Conservation (phyloP, 2,329 filamentous ascomycete genomes). For the Byssochlamys sp. region DNA sequence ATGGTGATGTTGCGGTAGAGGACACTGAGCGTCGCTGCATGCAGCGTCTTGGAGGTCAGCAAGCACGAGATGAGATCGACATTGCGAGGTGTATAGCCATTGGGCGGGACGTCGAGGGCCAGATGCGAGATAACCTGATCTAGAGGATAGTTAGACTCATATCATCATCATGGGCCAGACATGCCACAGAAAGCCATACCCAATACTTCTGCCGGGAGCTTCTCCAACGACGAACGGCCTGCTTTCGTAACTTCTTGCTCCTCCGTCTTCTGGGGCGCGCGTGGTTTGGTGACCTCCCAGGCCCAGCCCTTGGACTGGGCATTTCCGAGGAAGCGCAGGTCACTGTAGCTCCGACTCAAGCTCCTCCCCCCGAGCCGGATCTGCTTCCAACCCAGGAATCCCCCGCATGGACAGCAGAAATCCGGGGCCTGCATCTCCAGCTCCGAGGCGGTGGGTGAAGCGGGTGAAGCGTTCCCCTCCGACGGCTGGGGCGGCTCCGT, state of each 20-base stretch:
- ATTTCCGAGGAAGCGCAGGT: conserved; percentile 27
- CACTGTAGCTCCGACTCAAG: conserved; percentile 36
- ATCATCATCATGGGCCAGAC: conserved; percentile 2
- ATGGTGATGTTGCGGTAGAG: conserved; percentile 73
- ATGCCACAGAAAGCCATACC: conserved; percentile 43
- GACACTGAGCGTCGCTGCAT: conserved; percentile 62
- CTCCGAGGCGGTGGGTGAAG: conserved; percentile 12
- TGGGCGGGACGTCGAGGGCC: conserved; percentile 63
- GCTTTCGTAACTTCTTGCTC: conserved; percentile 13
- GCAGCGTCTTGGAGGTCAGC: conserved; percentile 63
- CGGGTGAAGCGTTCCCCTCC: conserved; percentile 14
- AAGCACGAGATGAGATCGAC: conserved; percentile 67
- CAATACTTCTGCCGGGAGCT: conserved; percentile 59
- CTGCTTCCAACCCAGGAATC: conserved; percentile 37
- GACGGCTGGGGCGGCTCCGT: conserved; percentile 23
- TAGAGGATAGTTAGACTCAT: conserved; percentile 22
- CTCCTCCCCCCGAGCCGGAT: conserved; percentile 35
- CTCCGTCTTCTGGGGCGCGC: conserved; percentile 13
- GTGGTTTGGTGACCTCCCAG: conserved; percentile 27
- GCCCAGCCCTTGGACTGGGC: conserved; percentile 33
- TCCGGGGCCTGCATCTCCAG: conserved; percentile 28
- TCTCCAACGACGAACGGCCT: conserved; percentile 50
- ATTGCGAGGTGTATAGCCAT: conserved; percentile 66
- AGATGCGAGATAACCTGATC: conserved; percentile 66
- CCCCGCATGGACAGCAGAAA: conserved; percentile 39